A percentile compares a stretch with the other conserved stretches of the same genome.
Conservation (phyloP, 1,284 basidiomycete species). For the Phenoliferia sp. region DNA sequence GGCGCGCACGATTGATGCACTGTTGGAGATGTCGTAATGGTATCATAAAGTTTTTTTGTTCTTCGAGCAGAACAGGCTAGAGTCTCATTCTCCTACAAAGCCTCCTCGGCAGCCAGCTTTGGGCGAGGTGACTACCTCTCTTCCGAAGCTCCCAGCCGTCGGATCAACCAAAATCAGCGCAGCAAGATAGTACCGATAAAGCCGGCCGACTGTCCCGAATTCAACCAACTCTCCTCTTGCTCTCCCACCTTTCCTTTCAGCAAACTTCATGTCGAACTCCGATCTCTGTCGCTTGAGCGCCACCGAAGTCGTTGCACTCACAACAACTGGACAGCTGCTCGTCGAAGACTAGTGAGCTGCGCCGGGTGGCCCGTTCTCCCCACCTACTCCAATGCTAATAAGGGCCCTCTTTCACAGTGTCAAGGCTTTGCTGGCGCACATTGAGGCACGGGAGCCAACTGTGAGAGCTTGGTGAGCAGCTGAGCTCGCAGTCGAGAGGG, state of each 20-base stretch:
- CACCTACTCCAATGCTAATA: background rate
- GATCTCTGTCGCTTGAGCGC: slow-evolving; percentile 17
- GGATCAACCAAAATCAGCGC: no score
- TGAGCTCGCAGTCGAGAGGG: background rate
- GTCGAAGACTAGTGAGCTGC: slow-evolving; percentile 17
- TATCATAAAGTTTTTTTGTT: background rate
- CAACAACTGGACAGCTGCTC: slow-evolving; percentile 2
- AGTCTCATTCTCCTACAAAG: no score
- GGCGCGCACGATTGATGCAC: slow-evolving; percentile 77
- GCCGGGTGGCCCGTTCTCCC: background rate
- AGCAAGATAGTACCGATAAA: no score
- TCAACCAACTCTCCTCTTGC: no score
- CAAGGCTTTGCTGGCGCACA: slow-evolving; percentile 29
- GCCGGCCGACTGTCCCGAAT: no score
- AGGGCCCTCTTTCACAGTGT: slow-evolving; percentile 17
- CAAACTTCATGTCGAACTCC: background rate
- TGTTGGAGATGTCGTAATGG: slow-evolving; percentile 60
- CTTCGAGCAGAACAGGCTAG: background rate
- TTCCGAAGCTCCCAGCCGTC: no score
- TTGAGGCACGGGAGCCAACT: slow-evolving; percentile 33
- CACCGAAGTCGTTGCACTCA: slow-evolving; percentile 13
- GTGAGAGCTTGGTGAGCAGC: slow-evolving; percentile 31
- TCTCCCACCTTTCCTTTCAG: background rate
- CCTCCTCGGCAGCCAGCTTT: no score
- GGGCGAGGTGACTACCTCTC: no score